Conservation (phyloP, 768 basidiomycete genomes). For the Calocera cornea region DNA sequence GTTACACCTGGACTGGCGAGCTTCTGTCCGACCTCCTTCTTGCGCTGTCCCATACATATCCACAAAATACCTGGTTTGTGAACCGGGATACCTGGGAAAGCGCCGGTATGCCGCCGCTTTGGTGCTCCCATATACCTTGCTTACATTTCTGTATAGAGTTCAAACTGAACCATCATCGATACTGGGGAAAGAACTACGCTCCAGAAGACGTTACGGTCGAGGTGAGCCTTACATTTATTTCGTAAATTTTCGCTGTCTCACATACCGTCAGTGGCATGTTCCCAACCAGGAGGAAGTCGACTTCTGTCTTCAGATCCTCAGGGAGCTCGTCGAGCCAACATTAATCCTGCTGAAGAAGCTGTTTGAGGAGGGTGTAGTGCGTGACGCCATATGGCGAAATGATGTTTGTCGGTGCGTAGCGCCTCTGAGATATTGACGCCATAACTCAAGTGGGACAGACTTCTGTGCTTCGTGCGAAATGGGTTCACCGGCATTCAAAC, state of each 20-base stretch:
- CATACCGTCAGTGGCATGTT: constrained; percentile 63
- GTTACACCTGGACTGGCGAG: constrained; percentile 70
- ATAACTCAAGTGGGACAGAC: constrained; percentile 26
- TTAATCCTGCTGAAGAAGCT: constrained; percentile 42
- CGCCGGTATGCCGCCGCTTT: constrained; percentile 36
- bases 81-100: constrained; percentile 65
- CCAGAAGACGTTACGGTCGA: constrained; percentile 55
- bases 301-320: constrained; percentile 58
- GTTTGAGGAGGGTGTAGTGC: constrained; percentile 34
- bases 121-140: not conserved
- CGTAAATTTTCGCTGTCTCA: not conserved
- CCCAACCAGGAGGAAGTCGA: constrained; percentile 57
- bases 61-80: constrained; percentile 66
- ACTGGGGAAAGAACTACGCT: constrained; percentile 70
- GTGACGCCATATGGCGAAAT: constrained; percentile 61
- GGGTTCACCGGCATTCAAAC: constrained; percentile 65
- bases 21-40: constrained; percentile 56
- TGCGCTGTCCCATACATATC: constrained; percentile 68
- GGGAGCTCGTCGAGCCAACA: constrained; percentile 50
- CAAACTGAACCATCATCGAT: constrained; percentile 48
- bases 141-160: constrained; percentile 38
- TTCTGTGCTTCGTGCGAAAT: constrained; percentile 58
- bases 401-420: constrained; percentile 59
- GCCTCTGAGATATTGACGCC: constrained; percentile 15
- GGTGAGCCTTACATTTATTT: constrained; percentile 11